Evolutionary conservation across 2,329 filamentous ascomycete species (phyloP).

Genomic region (Fusarium agapanthi): DNA sequence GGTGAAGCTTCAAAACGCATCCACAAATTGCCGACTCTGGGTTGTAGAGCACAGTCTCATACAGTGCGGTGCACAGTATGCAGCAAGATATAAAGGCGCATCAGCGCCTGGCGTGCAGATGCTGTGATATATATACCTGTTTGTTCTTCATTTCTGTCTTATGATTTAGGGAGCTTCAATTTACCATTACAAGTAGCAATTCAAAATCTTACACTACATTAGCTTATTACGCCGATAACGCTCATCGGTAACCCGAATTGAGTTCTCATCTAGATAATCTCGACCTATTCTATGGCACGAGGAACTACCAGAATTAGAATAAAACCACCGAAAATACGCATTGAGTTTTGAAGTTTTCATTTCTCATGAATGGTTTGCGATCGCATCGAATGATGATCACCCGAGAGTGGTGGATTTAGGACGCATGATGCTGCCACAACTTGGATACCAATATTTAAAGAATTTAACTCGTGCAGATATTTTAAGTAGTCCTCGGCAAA

Average conservation of each 20-base stretch:
- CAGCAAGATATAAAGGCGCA: background rate
- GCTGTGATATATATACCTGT: background rate
- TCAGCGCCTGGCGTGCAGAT: background rate
- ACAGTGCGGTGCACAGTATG: conserved; percentile 33
- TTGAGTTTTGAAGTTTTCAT: background rate
- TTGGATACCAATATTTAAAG: background rate
- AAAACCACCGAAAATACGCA: background rate
- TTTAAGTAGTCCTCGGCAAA: background rate
- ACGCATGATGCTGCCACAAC: background rate
- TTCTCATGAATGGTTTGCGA: too few relatives aligned
- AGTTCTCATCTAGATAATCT: background rate
- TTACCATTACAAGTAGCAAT: background rate
- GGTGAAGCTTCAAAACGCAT: conserved; percentile 39
- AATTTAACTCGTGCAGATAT: background rate
- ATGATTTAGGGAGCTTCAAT: background rate
- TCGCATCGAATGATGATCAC: background rate
- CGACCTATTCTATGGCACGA: background rate
- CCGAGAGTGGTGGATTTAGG: background rate
- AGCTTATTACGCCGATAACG: background rate
- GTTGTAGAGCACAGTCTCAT: conserved; percentile 33
- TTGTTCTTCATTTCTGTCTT: background rate
- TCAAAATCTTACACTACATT: background rate
- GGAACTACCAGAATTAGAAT: too few relatives aligned
- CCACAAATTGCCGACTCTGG: conserved; percentile 39
- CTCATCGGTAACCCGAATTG: background rate